Conservation (phyloP, 805 yeast species). For the Candida multigemmis region DNA sequence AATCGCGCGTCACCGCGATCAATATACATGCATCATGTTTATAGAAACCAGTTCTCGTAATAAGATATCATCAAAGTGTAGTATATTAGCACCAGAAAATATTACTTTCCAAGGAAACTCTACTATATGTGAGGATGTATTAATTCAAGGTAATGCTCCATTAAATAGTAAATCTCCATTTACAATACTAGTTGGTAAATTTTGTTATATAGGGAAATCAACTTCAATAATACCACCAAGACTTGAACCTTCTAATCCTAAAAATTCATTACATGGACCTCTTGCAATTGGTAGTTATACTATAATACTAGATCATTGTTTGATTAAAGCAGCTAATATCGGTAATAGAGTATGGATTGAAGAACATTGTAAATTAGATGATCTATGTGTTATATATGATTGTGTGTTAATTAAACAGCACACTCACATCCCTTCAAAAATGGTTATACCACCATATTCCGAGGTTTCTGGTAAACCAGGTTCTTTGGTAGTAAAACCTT, state of each 20-base stretch:
- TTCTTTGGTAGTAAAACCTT: constrained; percentile 12
- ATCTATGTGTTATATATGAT: constrained; percentile 36
- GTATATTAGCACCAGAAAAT: constrained; percentile 31
- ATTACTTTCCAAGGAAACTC: constrained; percentile 40
- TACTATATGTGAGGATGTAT: constrained; percentile 29
- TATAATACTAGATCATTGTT: constrained; percentile 26
- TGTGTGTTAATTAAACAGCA: constrained; percentile 39
- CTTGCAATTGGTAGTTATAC: constrained; percentile 40
- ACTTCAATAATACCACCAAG: constrained; percentile 13
- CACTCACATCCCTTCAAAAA: constrained; percentile 30
- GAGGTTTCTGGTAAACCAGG: constrained; percentile 35
- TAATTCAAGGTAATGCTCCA: constrained; percentile 22
- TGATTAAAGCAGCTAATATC: constrained; percentile 26
- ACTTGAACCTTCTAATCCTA: constrained; percentile 3
- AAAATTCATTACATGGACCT: constrained; percentile 11
- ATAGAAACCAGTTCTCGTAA: constrained; percentile 45
- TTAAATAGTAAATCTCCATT: constrained; percentile 8
- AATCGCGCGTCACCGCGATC: not conserved
- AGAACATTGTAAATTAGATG: constrained; percentile 23
- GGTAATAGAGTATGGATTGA: constrained; percentile 46
- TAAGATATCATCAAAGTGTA: constrained; percentile 36
- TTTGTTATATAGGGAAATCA: constrained; percentile 25
- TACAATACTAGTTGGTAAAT: constrained; percentile 37
- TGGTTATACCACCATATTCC: constrained; percentile 45
- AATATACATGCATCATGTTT: constrained; percentile 17